Evolutionary conservation across 2,329 filamentous ascomycete genomes (phyloP), one percentile per base, ranked within the genome.

Genomic region (Clarireedia hainanense): DNA sequence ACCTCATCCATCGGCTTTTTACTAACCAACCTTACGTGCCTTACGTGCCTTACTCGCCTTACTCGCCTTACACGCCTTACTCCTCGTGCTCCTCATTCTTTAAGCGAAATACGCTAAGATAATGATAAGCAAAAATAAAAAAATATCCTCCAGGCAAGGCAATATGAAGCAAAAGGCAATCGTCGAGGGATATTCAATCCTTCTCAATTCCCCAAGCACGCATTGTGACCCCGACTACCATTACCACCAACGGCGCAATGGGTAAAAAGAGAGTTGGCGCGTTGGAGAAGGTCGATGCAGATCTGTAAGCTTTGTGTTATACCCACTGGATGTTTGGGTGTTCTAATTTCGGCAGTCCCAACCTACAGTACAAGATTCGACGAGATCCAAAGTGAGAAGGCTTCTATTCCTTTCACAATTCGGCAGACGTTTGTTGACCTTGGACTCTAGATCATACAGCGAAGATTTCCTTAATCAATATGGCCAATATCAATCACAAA

Each of bases 241-340:
- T 20, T 9, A 30, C n/a, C n/a, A 24, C 26, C 9, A 55, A 51
- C 48, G 24, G 56, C 61, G 62, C 52, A 57, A 94, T 90, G 84
- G 88, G 84, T 58, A 96, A 96, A 75, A 81, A 91, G 71, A 95
- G 94, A 75, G 81, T 96, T 57, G 89, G 88, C 55, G 91, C 91
- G 59, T 84, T 96, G 72, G 91, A 96, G 75, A 96, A 96, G 80
- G 84, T 96, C 64, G 91, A 96, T 69, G 91, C 91, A 36, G 90
- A 95, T 73, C 77, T 95, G 80, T 87, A 71, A 60, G 82, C 69
- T 12, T 34, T 34, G 12, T 34, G 30, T 4, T 12, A 12, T 34
- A 34, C 30, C 30, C 30, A 34, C 30, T 34, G 10, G 10, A 34
- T 12, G 10, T 34, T 12, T 9, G 10, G 10, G 10, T 9, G 10